Percentiles rank a stretch among this genome's conserved stretches.
Evolutionary conservation across 495 filamentous ascomycete genomes (phyloP).

Genomic region (Penicillium longicatenatum): DNA sequence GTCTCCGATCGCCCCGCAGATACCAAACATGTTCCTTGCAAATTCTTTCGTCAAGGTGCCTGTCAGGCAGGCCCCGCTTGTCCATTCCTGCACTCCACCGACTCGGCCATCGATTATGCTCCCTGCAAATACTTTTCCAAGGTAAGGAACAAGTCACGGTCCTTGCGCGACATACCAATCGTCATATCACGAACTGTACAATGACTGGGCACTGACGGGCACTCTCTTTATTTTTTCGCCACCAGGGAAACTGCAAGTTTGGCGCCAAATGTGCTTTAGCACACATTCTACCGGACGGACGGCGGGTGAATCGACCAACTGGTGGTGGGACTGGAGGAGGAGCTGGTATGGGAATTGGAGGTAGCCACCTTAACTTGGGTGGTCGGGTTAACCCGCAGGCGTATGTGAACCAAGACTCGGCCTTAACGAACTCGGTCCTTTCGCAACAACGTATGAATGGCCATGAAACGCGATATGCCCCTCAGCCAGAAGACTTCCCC

Average conservation of each 20-base stretch:
- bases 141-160: slow-evolving; percentile 52
- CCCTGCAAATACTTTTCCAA: slow-evolving; percentile 98
- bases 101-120: slow-evolving; percentile 74
- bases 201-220: slow-evolving; percentile 9
- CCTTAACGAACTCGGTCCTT: slow-evolving; percentile 80
- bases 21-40: slow-evolving; percentile 97
- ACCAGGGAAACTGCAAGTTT: slow-evolving; percentile 97
- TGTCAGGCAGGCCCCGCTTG: slow-evolving; percentile 96
- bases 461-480: slow-evolving; percentile 44
- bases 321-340: slow-evolving; percentile 28
- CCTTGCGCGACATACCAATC: neutral
- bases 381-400: slow-evolving; percentile 70
- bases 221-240: slow-evolving; percentile 14
- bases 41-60: slow-evolving; percentile 95
- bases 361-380: slow-evolving; percentile 65
- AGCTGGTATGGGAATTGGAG: slow-evolving; percentile 36
- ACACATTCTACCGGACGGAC: slow-evolving; percentile 91
- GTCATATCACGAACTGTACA: neutral
- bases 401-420: slow-evolving; percentile 68
- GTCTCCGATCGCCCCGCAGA: slow-evolving; percentile 54
- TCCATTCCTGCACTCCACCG: slow-evolving; percentile 91
- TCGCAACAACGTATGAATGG: slow-evolving; percentile 64
- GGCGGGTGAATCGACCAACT: slow-evolving; percentile 73
- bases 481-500: slow-evolving; percentile 46
- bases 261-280: slow-evolving; percentile 95